phyloP scores from a whole-genome alignment of 169 alveolate species.

The Eimeria maxima region DNA sequence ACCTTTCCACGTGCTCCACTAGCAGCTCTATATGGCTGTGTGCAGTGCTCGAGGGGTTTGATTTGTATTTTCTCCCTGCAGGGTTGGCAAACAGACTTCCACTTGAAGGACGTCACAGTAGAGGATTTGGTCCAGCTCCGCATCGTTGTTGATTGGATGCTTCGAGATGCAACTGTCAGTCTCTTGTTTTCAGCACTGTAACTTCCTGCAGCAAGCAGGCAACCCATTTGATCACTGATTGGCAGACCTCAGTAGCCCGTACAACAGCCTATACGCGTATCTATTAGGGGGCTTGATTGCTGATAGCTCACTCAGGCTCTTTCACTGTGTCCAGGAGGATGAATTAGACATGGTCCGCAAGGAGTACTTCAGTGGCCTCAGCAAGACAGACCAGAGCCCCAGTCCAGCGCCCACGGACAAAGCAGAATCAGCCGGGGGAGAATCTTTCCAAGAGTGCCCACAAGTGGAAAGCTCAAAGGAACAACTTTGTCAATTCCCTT shows the following conservation, averaged over 20 bases:
- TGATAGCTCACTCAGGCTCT: neutral
- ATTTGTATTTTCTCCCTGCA: neutral
- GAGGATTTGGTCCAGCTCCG: conserved; percentile 79
- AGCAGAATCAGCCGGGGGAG: neutral
- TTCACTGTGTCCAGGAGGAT: neutral
- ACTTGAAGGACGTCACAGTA: conserved; percentile 51
- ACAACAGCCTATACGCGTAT: neutral
- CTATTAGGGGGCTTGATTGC: neutral
- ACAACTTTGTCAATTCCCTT: neutral
- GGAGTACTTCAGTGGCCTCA: conserved; percentile 1
- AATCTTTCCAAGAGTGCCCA: neutral
- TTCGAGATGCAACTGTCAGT: conserved; percentile 55
- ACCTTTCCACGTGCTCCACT: too few relatives aligned
- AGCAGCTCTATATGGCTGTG: neutral
- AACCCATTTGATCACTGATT: neutral
- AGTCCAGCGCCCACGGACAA: neutral
- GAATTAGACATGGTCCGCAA: conserved; percentile 43
- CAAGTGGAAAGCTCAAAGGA: neutral
- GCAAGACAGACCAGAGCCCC: neutral
- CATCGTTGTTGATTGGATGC: conserved; percentile 71
- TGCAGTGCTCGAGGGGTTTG: neutral
- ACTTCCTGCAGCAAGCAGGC: neutral
- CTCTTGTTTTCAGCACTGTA: neutral
- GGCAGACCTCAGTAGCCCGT: neutral
- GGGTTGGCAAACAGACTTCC: conserved; percentile 67